phyloP scores from a whole-genome alignment of 805 yeast genomes.

The Ogataea trehaloabstinens region DNA sequence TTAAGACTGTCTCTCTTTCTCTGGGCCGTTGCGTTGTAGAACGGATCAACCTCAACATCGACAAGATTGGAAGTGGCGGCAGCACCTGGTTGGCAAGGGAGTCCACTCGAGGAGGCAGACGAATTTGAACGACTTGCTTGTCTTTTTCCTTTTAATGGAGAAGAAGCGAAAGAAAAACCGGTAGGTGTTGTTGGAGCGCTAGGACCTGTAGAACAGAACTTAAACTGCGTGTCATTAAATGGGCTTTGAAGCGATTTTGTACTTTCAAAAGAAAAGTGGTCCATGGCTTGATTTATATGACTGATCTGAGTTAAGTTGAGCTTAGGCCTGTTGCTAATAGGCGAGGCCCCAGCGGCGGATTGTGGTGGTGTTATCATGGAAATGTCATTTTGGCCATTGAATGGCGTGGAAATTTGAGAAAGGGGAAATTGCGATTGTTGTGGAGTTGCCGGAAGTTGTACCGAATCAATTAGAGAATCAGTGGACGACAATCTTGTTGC shows the following conservation, averaged over 20 bases:
- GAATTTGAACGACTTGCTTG: conserved; percentile 8
- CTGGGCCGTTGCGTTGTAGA: conserved; percentile 45
- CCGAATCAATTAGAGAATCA: conserved; percentile 34
- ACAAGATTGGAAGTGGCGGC: conserved; percentile 5
- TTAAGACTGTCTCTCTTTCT: conserved; percentile 53
- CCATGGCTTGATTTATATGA: conserved; percentile 3
- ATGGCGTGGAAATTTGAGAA: conserved; percentile 7
- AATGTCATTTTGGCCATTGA: conserved; percentile 12
- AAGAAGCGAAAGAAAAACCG: conserved; percentile 1
- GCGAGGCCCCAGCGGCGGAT: conserved; percentile 16
- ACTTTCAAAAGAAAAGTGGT: conserved; percentile 23
- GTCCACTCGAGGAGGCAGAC: conserved; percentile 4
- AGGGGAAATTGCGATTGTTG: conserved; percentile 2
- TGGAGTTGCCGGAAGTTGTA: conserved; percentile 19
- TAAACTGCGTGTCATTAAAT: conserved; percentile 18
- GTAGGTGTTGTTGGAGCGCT: conserved; percentile 3
- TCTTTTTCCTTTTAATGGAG: conserved; percentile 1
- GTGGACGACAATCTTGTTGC: conserved; percentile 32
- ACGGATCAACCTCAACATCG: conserved; percentile 30
- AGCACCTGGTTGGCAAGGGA: not conserved
- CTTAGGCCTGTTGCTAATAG: conserved; percentile 11
- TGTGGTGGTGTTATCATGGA: conserved; percentile 22
- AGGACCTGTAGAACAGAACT: conserved; percentile 5
- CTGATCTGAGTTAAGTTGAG: conserved; percentile 6
- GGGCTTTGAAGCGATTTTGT: conserved; percentile 25